Conservation (phyloP, 768 basidiomycete genomes). For the Calocera cornea region DNA sequence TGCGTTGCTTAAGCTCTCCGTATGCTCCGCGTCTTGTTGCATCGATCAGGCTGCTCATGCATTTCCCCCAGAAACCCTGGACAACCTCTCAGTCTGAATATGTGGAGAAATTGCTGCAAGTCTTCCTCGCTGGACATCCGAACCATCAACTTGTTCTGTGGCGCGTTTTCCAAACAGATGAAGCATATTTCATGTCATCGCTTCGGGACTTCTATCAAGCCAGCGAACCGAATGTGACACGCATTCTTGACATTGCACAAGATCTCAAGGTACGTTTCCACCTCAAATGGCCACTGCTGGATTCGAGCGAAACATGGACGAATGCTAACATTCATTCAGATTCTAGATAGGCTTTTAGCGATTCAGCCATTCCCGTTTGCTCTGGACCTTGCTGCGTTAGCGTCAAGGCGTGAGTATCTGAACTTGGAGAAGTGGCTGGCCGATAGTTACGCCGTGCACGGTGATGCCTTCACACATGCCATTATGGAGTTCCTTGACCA, state of each 20-base stretch:
- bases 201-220: constrained; percentile 88
- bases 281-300: constrained; percentile 4
- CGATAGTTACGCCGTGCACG: constrained; percentile 70
- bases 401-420: constrained; percentile 83
- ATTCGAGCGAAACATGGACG: background rate
- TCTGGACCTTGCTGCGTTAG: constrained; percentile 85
- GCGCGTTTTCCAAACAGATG: constrained; percentile 86
- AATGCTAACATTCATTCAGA: constrained; percentile 31
- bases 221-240: constrained; percentile 81
- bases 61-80: constrained; percentile 54
- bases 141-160: constrained; percentile 96
- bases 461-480: constrained; percentile 72
- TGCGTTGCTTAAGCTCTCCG: constrained; percentile 80
- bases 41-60: background rate
- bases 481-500: constrained; percentile 79
- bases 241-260: constrained; percentile 89
- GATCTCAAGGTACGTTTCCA: constrained; percentile 63
- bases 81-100: constrained; percentile 80
- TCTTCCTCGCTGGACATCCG: constrained; percentile 86
- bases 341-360: constrained; percentile 82
- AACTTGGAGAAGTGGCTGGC: constrained; percentile 96
- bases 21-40: constrained; percentile 30
- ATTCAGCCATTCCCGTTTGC: constrained; percentile 80
- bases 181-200: constrained; percentile 69
- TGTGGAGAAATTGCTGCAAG: constrained; percentile 65